These are phyloP conservation scores for Hyaloscypha variabilis DNA, from an alignment of 495 filamentous ascomycete species.

Conservation along the genomic window DNA sequence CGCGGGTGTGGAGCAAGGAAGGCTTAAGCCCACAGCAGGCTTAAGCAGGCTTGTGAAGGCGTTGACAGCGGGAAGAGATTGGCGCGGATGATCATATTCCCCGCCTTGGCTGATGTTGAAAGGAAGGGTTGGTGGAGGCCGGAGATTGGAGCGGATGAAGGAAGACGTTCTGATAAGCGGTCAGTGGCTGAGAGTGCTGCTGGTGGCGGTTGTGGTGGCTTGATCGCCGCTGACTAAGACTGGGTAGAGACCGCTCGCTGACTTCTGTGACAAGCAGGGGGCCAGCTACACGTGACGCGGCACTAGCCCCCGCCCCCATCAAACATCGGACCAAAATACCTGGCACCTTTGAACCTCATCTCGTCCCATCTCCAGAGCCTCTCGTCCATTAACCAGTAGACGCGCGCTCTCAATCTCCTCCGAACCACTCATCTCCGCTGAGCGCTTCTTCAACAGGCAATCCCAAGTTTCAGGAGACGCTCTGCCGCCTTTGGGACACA, in stretches of 20 bases:
- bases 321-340: neutral
- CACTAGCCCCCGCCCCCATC: neutral
- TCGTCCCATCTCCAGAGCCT: constrained; percentile 2
- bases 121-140: neutral
- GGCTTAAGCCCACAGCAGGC: too few species aligned
- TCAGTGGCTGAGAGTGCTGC: neutral
- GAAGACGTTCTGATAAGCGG: neutral
- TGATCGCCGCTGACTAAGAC: neutral
- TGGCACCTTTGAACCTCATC: neutral
- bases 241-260: neutral
- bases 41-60: neutral
- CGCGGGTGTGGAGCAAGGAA: neutral
- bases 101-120: neutral
- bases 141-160: neutral
- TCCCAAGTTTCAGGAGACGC: constrained; percentile 13
- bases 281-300: neutral
- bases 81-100: neutral
- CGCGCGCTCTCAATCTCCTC: constrained; percentile 13
- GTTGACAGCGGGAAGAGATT: neutral
- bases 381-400: constrained; percentile 18
- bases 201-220: neutral
- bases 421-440: constrained; percentile 13
- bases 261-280: neutral
- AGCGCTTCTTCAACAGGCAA: neutral
- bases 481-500: neutral